Evolutionary conservation across 768 basidiomycete species (phyloP).

Genomic region (Trametes villosa): DNA sequence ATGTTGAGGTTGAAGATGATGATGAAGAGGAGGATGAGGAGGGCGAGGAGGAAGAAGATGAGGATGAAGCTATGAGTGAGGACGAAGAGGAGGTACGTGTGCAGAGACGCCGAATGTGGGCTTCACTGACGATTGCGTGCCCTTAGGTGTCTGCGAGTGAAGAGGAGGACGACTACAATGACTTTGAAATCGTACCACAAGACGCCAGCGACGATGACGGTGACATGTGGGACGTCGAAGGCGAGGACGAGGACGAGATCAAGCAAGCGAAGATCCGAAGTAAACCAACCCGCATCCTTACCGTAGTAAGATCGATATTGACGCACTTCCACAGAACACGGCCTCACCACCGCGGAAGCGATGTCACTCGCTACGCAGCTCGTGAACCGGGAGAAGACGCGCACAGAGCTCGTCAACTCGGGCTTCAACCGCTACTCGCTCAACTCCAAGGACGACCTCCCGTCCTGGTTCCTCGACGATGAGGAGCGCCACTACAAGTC

Average conservation of each 20-base stretch:
- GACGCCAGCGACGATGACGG: slow-evolving; percentile 57
- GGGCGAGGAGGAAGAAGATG: slow-evolving; percentile 39
- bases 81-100: slow-evolving; percentile 19
- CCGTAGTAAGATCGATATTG: not conserved
- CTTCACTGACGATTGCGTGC: not conserved
- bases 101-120: not conserved
- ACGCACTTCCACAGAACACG: slow-evolving; percentile 58
- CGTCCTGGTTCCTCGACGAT: slow-evolving; percentile 97
- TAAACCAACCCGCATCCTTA: slow-evolving; percentile 39
- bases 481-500: slow-evolving; percentile 91
- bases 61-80: slow-evolving; percentile 30
- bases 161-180: slow-evolving; percentile 53
- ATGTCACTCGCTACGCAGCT: slow-evolving; percentile 89
- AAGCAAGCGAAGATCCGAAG: slow-evolving; percentile 71
- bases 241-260: slow-evolving; percentile 72
- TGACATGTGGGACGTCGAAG: slow-evolving; percentile 81
- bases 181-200: slow-evolving; percentile 78
- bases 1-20: slow-evolving; percentile 47
- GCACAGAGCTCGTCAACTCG: slow-evolving; percentile 88
- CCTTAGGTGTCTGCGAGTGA: slow-evolving; percentile 30
- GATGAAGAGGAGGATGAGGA: slow-evolving; percentile 42
- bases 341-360: slow-evolving; percentile 86
- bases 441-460: slow-evolving; percentile 89
- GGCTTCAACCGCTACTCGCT: slow-evolving; percentile 95
- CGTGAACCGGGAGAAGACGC: slow-evolving; percentile 88